A percentile compares a stretch with the other conserved stretches of the same genome.
These are phyloP conservation scores for Phascolomyces articulosus DNA, from an alignment of 371 early-diverging fungal species.

Conservation along the genomic window DNA sequence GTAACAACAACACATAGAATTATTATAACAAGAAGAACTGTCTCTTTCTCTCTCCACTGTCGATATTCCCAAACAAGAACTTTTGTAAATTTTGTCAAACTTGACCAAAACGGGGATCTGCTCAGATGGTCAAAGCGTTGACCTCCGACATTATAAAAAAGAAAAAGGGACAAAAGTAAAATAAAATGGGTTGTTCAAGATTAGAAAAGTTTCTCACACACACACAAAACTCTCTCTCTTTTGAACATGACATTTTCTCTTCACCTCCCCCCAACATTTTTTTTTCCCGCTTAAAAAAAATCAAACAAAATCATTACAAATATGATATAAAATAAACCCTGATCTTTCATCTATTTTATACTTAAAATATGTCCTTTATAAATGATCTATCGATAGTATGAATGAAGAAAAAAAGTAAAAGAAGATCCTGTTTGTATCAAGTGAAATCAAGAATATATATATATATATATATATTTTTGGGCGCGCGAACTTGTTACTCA, in stretches of 20 bases:
- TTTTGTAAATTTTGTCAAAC: background rate
- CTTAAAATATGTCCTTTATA: too few species aligned
- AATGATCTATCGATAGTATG: too few species aligned
- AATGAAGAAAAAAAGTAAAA: too few species aligned
- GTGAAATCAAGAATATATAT: background rate
- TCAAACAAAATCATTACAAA: background rate
- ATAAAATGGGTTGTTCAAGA: background rate
- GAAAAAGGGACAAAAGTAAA: too few species aligned
- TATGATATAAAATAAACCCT: too few species aligned
- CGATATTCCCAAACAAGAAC: constrained; percentile 7
- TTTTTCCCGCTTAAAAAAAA: background rate
- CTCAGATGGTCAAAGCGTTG: constrained; percentile 24
- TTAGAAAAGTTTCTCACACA: background rate
- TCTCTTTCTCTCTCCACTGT: too few species aligned
- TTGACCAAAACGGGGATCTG: constrained; percentile 14
- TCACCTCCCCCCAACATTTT: constrained; percentile 2
- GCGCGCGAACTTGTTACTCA: background rate
- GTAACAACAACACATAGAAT: background rate
- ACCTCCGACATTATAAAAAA: constrained; percentile 7
- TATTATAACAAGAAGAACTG: too few species aligned
- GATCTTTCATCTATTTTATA: too few species aligned
- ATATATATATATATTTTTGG: too few species aligned
- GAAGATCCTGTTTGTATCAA: background rate
- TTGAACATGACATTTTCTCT: background rate
- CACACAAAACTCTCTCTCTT: background rate